These are phyloP conservation scores for Hyphochytrium catenoides DNA, from an alignment of 352 stramenopile genomes.

Conservation along the genomic window DNA sequence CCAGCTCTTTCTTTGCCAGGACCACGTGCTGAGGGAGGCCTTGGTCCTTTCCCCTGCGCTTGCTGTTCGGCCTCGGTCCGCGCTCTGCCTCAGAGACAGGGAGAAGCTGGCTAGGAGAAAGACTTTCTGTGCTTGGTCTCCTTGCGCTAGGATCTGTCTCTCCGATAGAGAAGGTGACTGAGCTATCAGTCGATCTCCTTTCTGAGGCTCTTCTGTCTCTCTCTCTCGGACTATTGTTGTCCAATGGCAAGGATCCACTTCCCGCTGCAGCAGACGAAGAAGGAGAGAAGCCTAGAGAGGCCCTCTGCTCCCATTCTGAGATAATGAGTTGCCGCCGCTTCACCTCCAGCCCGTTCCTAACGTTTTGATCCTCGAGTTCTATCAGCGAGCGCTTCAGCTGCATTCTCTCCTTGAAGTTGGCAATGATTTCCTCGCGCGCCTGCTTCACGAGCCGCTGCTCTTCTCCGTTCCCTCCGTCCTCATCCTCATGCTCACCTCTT, in stretches of 20 bases:
- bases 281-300: background rate
- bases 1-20: no score
- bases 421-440: slow-evolving; percentile 34
- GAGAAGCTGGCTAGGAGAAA: no score
- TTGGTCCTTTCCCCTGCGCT: no score
- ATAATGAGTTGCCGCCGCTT: background rate
- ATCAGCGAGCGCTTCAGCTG: slow-evolving; percentile 38
- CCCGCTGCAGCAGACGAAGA: background rate
- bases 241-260: slow-evolving; percentile 6
- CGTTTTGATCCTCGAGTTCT: slow-evolving; percentile 42
- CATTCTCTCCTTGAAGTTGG: slow-evolving; percentile 61
- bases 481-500: background rate
- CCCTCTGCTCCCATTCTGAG: slow-evolving; percentile 4
- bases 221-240: slow-evolving; percentile 2
- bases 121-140: no score
- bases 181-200: no score
- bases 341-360: background rate
- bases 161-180: no score
- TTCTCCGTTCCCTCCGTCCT: background rate
- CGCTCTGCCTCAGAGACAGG: no score
- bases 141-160: no score
- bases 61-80: no score
- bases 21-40: no score
- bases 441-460: slow-evolving; percentile 11
- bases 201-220: no score